These are phyloP conservation scores for Lactuca saligna DNA, from an alignment of 129 eudicot genomes.

Conservation along the genomic window DNA sequence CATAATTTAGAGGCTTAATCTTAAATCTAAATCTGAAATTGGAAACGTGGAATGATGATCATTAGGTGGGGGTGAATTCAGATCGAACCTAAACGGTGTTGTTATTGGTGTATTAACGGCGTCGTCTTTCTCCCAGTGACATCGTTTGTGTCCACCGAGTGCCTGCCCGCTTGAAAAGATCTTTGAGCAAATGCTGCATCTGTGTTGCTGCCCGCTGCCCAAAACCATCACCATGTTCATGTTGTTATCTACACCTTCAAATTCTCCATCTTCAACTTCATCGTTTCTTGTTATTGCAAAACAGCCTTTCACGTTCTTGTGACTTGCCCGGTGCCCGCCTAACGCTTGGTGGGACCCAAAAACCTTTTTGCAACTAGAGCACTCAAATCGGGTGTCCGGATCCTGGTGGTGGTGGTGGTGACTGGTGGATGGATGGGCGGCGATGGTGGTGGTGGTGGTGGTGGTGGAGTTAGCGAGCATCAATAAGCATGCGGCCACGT, in stretches of 20 bases:
- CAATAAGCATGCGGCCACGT: conserved; percentile 63
- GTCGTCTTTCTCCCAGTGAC: conserved; percentile 55
- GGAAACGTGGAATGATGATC: conserved; percentile 26
- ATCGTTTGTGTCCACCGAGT: conserved; percentile 71
- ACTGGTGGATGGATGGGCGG: conserved; percentile 23
- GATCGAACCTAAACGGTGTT: conserved; percentile 27
- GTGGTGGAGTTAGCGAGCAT: conserved; percentile 55
- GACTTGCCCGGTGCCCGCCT: conserved; percentile 95
- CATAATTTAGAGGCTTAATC: conserved; percentile 25
- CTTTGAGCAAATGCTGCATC: conserved; percentile 53
- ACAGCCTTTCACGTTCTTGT: conserved; percentile 74
- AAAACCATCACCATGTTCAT: conserved; percentile 19
- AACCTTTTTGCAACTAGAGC: conserved; percentile 56
- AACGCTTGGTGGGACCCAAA: conserved; percentile 92
- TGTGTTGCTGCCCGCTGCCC: conserved; percentile 39
- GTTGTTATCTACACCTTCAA: background rate
- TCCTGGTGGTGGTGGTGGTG: conserved; percentile 27
- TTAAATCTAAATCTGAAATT: conserved; percentile 32
- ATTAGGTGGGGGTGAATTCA: conserved; percentile 27
- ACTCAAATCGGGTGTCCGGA: conserved; percentile 52
- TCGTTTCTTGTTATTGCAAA: conserved; percentile 45
- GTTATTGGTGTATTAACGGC: conserved; percentile 11
- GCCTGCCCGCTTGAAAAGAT: conserved; percentile 71
- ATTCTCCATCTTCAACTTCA: conserved; percentile 14
- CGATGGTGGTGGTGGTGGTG: background rate